phyloP scores from a whole-genome alignment of 306 rosid species.

The Dalbergia cochinchinensis region DNA sequence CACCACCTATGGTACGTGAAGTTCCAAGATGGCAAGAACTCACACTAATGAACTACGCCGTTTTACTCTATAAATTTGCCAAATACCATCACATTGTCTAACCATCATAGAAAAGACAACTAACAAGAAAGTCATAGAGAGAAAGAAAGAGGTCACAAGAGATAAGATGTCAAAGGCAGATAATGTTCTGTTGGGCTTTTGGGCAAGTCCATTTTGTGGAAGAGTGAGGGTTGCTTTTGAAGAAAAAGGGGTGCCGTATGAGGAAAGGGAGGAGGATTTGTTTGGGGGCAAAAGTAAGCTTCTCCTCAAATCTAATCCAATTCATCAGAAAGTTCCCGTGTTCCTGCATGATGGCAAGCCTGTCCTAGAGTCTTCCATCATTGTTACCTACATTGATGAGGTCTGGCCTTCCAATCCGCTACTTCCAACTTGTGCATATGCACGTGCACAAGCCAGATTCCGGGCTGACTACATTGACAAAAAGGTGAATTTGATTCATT shows the following conservation, averaged over 20 bases:
- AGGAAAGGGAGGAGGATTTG: slow-evolving; percentile 61
- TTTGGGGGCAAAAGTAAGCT: slow-evolving; percentile 74
- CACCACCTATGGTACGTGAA: slow-evolving; percentile 1
- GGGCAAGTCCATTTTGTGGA: slow-evolving; percentile 66
- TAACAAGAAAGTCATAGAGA: not conserved
- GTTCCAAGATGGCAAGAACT: not conserved
- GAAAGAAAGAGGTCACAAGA: not conserved
- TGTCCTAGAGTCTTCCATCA: slow-evolving; percentile 59
- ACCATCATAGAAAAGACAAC: slow-evolving; percentile 18
- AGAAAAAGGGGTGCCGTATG: slow-evolving; percentile 63
- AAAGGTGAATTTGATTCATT: slow-evolving; percentile 50
- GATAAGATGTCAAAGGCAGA: slow-evolving; percentile 61
- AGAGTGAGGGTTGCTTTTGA: slow-evolving; percentile 69
- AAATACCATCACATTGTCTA: slow-evolving; percentile 16
- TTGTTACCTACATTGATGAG: slow-evolving; percentile 63
- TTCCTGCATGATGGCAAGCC: slow-evolving; percentile 65
- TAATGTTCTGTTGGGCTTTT: slow-evolving; percentile 56
- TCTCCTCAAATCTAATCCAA: slow-evolving; percentile 65
- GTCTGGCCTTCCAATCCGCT: slow-evolving; percentile 63
- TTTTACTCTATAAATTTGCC: slow-evolving; percentile 41
- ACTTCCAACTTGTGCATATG: slow-evolving; percentile 66
- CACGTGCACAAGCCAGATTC: slow-evolving; percentile 66
- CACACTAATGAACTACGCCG: not conserved
- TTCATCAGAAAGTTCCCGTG: slow-evolving; percentile 72
- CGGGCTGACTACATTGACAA: slow-evolving; percentile 75